Percentiles rank a stretch among this genome's conserved stretches.
These are phyloP conservation scores for Geranomyces michiganensis DNA, from an alignment of 192 early-diverging fungal species.

Conservation along the genomic window DNA sequence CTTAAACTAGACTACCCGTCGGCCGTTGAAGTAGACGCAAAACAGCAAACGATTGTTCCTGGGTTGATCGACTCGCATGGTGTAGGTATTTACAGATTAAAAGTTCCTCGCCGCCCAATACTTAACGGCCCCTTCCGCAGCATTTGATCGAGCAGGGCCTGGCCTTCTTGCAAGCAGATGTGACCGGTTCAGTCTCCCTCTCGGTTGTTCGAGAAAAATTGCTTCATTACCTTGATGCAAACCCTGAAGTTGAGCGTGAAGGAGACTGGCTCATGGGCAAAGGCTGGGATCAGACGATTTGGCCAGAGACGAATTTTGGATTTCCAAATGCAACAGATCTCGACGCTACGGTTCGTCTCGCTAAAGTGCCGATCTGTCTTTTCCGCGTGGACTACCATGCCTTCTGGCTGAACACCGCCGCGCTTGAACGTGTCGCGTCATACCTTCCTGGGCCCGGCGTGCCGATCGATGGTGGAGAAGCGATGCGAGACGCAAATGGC, in stretches of 20 bases:
- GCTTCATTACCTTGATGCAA: slow-evolving; percentile 29
- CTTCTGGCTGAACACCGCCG: slow-evolving; percentile 50
- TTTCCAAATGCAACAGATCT: slow-evolving; percentile 38
- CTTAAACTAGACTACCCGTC: neutral
- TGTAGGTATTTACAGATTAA: slow-evolving; percentile 20
- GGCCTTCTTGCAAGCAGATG: slow-evolving; percentile 32
- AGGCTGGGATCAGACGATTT: slow-evolving; percentile 62
- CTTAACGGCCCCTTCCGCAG: slow-evolving; percentile 19
- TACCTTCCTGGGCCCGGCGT: slow-evolving; percentile 4
- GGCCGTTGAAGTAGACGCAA: slow-evolving; percentile 22
- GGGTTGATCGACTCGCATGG: slow-evolving; percentile 60
- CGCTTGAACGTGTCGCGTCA: slow-evolving; percentile 18
- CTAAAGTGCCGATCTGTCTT: slow-evolving; percentile 46
- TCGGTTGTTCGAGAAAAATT: slow-evolving; percentile 23
- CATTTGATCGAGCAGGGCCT: slow-evolving; percentile 48
- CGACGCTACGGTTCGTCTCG: slow-evolving; percentile 42
- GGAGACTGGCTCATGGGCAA: slow-evolving; percentile 48
- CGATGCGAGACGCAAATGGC: slow-evolving; percentile 36
- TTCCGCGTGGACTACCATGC: slow-evolving; percentile 54
- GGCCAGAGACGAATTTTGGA: slow-evolving; percentile 28
- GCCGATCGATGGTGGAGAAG: slow-evolving; percentile 38
- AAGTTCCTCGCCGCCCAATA: neutral
- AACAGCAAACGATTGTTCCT: slow-evolving; percentile 43
- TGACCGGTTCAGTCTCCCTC: slow-evolving; percentile 23
- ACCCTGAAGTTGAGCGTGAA: slow-evolving; percentile 30